Evolutionary conservation across 1,139 yeast genomes (phyloP).

Genomic region (Debaryomyces psychrophilus): DNA sequence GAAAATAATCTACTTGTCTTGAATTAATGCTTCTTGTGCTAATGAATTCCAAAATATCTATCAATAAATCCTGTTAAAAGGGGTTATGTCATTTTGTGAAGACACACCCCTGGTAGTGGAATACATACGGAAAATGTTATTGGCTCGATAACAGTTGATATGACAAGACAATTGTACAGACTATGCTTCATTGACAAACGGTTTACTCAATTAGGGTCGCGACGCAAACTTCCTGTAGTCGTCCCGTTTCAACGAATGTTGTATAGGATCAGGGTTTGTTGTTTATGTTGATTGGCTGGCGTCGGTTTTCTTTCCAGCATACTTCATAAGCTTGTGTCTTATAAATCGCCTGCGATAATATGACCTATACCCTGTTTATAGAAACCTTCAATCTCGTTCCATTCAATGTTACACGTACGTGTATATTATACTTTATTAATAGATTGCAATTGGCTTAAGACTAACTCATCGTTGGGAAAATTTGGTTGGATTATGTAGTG

Average conservation of each 20-base stretch:
- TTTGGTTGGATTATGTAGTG: background rate
- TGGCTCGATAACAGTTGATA: conserved; percentile 10
- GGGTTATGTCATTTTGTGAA: background rate
- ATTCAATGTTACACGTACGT: background rate
- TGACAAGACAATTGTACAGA: background rate
- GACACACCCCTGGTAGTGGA: conserved; percentile 1
- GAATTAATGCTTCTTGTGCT: background rate
- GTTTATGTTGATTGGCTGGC: background rate
- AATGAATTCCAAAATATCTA: background rate
- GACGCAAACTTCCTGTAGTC: background rate
- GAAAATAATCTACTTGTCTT: background rate
- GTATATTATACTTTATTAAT: background rate
- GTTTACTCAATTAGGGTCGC: background rate
- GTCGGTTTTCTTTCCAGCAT: background rate
- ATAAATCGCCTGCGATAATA: background rate
- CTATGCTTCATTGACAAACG: conserved; percentile 1
- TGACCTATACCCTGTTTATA: too few relatives aligned
- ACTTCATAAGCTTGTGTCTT: background rate
- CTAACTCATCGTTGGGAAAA: background rate
- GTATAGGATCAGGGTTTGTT: background rate
- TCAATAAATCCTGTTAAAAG: conserved; percentile 1
- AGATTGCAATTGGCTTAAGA: background rate
- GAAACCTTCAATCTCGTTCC: background rate
- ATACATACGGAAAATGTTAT: conserved; percentile 4
- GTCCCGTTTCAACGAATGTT: background rate